Evolutionary conservation across 768 basidiomycete species (phyloP).

Genomic region (Boletus vermiculosoides): DNA sequence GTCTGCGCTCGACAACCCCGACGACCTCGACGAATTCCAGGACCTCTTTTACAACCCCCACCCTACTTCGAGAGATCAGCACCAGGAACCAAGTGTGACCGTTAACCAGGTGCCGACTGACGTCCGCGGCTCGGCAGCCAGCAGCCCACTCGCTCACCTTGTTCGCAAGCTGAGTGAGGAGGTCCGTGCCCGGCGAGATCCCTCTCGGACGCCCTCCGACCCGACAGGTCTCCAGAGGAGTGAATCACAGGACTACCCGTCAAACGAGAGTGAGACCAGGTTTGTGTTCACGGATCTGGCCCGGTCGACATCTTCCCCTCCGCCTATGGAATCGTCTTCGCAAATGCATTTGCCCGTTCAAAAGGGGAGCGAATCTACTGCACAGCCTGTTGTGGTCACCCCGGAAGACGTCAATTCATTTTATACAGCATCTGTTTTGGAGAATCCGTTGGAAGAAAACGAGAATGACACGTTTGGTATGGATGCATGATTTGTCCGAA

Average conservation of each 20-base stretch:
- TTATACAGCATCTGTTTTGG: slow-evolving; percentile 22
- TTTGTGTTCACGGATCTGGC: slow-evolving; percentile 21
- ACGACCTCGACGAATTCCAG: slow-evolving; percentile 71
- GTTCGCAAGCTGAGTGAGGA: slow-evolving; percentile 42
- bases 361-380: slow-evolving; percentile 1
- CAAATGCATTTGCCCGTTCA: slow-evolving; percentile 8
- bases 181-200: slow-evolving; percentile 29
- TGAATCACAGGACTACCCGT: slow-evolving; percentile 8
- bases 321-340: slow-evolving; percentile 7
- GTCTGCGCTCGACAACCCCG: slow-evolving; percentile 54
- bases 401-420: slow-evolving; percentile 30
- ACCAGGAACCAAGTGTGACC: neutral
- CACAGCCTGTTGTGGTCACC: slow-evolving; percentile 4
- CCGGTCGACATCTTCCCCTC: slow-evolving; percentile 17
- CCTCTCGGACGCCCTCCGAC: slow-evolving; percentile 12
- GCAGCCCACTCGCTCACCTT: slow-evolving; percentile 39
- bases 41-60: slow-evolving; percentile 68
- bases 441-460: slow-evolving; percentile 3
- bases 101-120: slow-evolving; percentile 30
- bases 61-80: neutral
- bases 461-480: slow-evolving; percentile 35
- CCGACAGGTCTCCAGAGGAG: slow-evolving; percentile 7
- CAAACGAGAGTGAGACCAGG: slow-evolving; percentile 11
- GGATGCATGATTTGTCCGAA: neutral
- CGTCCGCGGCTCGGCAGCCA: slow-evolving; percentile 29